These are phyloP conservation scores for Pseudohalonectria lignicola DNA, from an alignment of 2,329 filamentous ascomycete species.

Conservation along the genomic window DNA sequence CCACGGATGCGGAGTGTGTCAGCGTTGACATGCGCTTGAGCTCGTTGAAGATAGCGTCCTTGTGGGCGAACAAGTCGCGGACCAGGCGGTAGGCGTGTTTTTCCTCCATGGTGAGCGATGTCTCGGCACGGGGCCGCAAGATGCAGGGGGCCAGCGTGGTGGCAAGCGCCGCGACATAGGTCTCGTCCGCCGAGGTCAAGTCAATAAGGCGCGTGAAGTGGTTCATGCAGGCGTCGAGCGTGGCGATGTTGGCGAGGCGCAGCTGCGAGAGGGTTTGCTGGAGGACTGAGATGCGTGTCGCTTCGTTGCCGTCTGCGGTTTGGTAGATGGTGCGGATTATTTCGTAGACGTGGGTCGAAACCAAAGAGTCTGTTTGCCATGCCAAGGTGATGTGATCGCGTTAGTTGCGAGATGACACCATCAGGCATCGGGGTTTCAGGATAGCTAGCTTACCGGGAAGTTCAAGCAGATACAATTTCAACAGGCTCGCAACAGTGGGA, in stretches of 20 bases:
- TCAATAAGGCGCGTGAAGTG: constrained; percentile 97
- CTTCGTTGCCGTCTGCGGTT: constrained; percentile 65
- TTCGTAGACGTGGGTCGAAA: constrained; percentile 96
- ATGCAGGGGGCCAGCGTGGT: constrained; percentile 72
- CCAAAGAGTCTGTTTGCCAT: constrained; percentile 66
- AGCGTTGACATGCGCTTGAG: constrained; percentile 79
- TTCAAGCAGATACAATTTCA: constrained; percentile 92
- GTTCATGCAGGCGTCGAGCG: constrained; percentile 95
- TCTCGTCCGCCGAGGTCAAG: constrained; percentile 87
- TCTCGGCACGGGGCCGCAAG: constrained; percentile 77
- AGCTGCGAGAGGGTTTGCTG: constrained; percentile 94
- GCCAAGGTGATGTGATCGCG: background rate
- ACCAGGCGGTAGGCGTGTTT: constrained; percentile 85
- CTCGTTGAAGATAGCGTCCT: constrained; percentile 90
- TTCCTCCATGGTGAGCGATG: constrained; percentile 88
- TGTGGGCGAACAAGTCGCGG: constrained; percentile 85
- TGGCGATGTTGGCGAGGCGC: constrained; percentile 92
- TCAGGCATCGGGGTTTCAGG: background rate
- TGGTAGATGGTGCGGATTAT: constrained; percentile 97
- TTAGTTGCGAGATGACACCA: background rate
- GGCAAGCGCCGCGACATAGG: constrained; percentile 67
- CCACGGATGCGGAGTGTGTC: constrained; percentile 49
- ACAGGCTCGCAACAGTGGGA: constrained; percentile 80
- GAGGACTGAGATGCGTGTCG: constrained; percentile 75
- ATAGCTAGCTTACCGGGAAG: constrained; percentile 60